phyloP scores from a whole-genome alignment of 306 rosid genomes.

The Abrus pulchellus region DNA sequence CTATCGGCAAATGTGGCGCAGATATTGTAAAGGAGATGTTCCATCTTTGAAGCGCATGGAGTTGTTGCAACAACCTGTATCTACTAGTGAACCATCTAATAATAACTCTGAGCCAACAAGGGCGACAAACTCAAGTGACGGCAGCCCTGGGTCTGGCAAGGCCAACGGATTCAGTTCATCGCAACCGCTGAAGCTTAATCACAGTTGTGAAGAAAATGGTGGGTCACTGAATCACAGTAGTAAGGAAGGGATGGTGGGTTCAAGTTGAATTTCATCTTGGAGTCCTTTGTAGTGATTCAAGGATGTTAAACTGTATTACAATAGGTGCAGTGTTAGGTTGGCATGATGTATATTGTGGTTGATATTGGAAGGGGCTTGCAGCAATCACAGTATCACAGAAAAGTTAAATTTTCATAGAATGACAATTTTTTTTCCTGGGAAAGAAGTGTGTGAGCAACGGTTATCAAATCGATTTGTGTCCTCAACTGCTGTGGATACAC shows the following conservation, averaged over 20 bases:
- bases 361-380: constrained; percentile 47
- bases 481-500: constrained; percentile 42
- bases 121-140: constrained; percentile 50
- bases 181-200: constrained; percentile 48
- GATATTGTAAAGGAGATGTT: constrained; percentile 91
- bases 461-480: constrained; percentile 38
- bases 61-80: constrained; percentile 55
- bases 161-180: constrained; percentile 66
- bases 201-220: constrained; percentile 72
- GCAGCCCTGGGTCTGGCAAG: constrained; percentile 60
- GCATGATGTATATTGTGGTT: constrained; percentile 50
- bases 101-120: constrained; percentile 50
- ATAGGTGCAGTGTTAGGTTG: constrained; percentile 49
- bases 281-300: constrained; percentile 41
- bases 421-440: constrained; percentile 50
- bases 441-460: constrained; percentile 49
- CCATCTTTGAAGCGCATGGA: constrained; percentile 79
- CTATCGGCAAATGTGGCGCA: constrained; percentile 83
- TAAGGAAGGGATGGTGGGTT: constrained; percentile 51
- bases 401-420: constrained; percentile 45
- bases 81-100: constrained; percentile 48
- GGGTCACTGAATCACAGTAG: constrained; percentile 55
- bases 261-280: constrained; percentile 52
- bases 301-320: constrained; percentile 46
- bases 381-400: constrained; percentile 40